Conservation (phyloP, 2,329 filamentous ascomycete genomes). For the Alternaria brassicicola region DNA sequence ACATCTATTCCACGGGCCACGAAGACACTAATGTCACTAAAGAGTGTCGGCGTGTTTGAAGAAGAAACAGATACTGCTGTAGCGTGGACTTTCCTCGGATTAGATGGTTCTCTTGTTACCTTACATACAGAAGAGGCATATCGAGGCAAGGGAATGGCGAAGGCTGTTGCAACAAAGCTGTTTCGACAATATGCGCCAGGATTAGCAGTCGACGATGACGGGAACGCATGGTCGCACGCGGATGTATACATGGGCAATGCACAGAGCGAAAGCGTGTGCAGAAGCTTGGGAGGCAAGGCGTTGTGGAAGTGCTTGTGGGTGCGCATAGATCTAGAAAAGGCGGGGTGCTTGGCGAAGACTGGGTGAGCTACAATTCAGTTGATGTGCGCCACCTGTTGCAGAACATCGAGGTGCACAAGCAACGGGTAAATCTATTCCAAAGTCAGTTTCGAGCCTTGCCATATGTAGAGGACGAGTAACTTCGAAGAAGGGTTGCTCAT, state of each 20-base stretch:
- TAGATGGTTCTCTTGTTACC: slow-evolving; percentile 66
- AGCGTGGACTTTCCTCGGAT: slow-evolving; percentile 69
- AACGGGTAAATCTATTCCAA: slow-evolving; percentile 21
- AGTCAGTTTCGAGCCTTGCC: slow-evolving; percentile 25
- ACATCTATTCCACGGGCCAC: slow-evolving; percentile 61
- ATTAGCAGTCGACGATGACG: slow-evolving; percentile 39
- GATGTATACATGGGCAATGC: slow-evolving; percentile 68
- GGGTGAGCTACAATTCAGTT: neutral
- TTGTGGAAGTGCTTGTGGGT: slow-evolving; percentile 66
- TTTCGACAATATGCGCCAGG: slow-evolving; percentile 54
- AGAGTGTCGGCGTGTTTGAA: slow-evolving; percentile 52
- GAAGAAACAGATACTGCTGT: slow-evolving; percentile 57
- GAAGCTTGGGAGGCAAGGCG: slow-evolving; percentile 63
- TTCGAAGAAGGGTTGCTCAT: slow-evolving; percentile 53
- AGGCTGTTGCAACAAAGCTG: slow-evolving; percentile 64
- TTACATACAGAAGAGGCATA: slow-evolving; percentile 66
- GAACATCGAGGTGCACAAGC: neutral
- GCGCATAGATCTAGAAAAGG: slow-evolving; percentile 49
- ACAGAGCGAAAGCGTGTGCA: slow-evolving; percentile 67
- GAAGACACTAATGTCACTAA: slow-evolving; percentile 51
- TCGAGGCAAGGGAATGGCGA: slow-evolving; percentile 68
- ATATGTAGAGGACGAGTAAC: neutral
- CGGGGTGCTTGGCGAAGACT: slow-evolving; percentile 22
- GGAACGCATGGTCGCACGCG: slow-evolving; percentile 63
- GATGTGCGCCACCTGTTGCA: slow-evolving; percentile 5